Base-by-base conservation (phyloP, 2,329 filamentous ascomycete genomes). In the Stachybotrys chlorohalonatus region DNA sequence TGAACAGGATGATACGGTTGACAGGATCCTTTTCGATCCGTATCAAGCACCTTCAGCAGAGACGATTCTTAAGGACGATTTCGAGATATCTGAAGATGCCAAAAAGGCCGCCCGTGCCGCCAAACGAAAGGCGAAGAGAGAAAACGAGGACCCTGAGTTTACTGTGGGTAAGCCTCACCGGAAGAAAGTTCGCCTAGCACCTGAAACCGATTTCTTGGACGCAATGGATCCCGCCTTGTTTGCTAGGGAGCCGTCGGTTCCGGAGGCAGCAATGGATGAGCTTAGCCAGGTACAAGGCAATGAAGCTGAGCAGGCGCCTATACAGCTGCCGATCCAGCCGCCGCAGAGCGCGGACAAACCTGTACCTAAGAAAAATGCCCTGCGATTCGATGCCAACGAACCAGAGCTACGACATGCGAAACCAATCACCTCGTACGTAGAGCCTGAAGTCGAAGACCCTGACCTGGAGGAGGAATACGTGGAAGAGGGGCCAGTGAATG, bases 21-120 rank as follows among this genome's bases (percentile, higher is more conserved):
- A 83, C 63, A 80, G 73, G 61, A 84, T 84, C 63, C 64, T 84
- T 3, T 84, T 84, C 55, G 79, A 84, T 58, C 76, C 77, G 8
- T 84, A 82, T 61, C 76, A 83, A 59, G 72, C 73, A 31, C 81
- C 80, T 6, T 68, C 75, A 11, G 70, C 72, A 5, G 76, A 79
- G 5, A 66, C 67, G 11, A 62, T 80, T 53, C 62, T 66, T 39
- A 63, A 69, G 6, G 69, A 75, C 8, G 73, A 80, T 52, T 70
- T 74, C 2, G 73, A 80, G 55, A 68, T 79, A 46, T 75, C 80
- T 6, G 80, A 83, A 47, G 79, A 75, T 52, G 70, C 82, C 36
- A 82, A 77, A 62, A 82, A 80, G 62, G 75, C 77, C 0, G 72
- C 81, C 16, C 76, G 78, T 7, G 72, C 76, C 9, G 75, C 76